A percentile compares a stretch with the other conserved stretches of the same genome.
These are phyloP conservation scores for Xylariaceae sp. DNA, from an alignment of 2,329 filamentous ascomycete genomes.

Conservation along the genomic window DNA sequence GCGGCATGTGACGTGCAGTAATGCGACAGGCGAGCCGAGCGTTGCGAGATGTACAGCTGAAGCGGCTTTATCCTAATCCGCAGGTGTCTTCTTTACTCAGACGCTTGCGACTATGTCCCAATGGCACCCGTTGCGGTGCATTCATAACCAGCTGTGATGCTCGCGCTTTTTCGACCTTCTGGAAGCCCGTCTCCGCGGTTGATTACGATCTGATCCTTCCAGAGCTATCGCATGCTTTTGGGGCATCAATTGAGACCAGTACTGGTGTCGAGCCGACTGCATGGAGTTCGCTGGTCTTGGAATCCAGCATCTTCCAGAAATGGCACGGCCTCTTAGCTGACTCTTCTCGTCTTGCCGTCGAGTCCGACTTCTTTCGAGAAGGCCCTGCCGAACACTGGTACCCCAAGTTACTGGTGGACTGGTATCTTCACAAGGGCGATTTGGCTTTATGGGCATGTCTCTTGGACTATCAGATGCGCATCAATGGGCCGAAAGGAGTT, in stretches of 20 bases:
- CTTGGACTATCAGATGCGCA: slow-evolving; percentile 30
- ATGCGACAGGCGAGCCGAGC: slow-evolving; percentile 32
- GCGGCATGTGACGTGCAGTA: slow-evolving; percentile 30
- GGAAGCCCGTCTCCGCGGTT: slow-evolving; percentile 9
- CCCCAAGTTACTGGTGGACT: slow-evolving; percentile 27
- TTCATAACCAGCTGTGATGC: slow-evolving; percentile 4
- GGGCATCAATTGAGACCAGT: neutral
- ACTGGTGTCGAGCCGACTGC: slow-evolving; percentile 5
- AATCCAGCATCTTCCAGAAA: slow-evolving; percentile 24
- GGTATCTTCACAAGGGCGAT: slow-evolving; percentile 26
- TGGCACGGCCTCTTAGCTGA: slow-evolving; percentile 27
- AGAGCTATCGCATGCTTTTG: slow-evolving; percentile 10
- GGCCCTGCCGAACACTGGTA: slow-evolving; percentile 24
- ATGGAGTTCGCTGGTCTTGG: slow-evolving; percentile 18
- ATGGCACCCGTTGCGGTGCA: neutral
- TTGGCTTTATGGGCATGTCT: slow-evolving; percentile 31
- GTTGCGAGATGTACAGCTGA: slow-evolving; percentile 32
- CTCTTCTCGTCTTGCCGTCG: slow-evolving; percentile 26
- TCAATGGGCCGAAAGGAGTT: slow-evolving; percentile 28
- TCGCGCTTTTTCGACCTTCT: slow-evolving; percentile 17
- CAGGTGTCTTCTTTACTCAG: slow-evolving; percentile 10
- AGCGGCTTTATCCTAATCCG: slow-evolving; percentile 20
- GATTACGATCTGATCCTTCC: slow-evolving; percentile 18
- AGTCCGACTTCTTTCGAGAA: slow-evolving; percentile 31
- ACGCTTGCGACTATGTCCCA: slow-evolving; percentile 9